Evolutionary conservation across 495 filamentous ascomycete genomes (phyloP).

Genomic region (Xylaria scruposa): DNA sequence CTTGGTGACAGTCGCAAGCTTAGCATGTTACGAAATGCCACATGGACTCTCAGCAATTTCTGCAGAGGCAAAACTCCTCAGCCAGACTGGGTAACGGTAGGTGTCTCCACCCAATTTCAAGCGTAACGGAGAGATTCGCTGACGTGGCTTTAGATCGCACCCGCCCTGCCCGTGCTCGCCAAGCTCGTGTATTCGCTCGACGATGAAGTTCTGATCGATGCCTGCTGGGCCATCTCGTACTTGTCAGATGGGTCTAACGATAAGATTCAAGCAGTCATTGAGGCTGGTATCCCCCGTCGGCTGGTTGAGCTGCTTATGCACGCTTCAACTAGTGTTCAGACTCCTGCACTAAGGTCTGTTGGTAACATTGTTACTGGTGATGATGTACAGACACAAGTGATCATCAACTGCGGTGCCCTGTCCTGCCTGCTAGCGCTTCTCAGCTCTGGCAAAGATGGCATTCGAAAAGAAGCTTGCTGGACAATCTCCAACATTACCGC

Average conservation of each 20-base stretch:
- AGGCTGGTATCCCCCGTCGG: slow-evolving; percentile 95
- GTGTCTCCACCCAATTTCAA: slow-evolving; percentile 40
- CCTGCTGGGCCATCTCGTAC: slow-evolving; percentile 99
- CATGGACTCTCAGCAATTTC: slow-evolving; percentile 99
- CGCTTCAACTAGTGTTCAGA: slow-evolving; percentile 98
- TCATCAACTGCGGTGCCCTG: slow-evolving; percentile 97
- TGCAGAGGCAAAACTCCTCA: slow-evolving; percentile 99
- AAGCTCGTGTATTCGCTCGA: slow-evolving; percentile 99
- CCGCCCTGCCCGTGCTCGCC: slow-evolving; percentile 93
- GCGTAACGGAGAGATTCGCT: slow-evolving; percentile 27
- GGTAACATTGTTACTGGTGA: slow-evolving; percentile 99
- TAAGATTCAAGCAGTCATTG: slow-evolving; percentile 99
- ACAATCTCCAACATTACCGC: slow-evolving; percentile 99
- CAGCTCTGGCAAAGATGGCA: slow-evolving; percentile 96
- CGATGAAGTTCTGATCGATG: slow-evolving; percentile 98
- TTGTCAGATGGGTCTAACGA: slow-evolving; percentile 99
- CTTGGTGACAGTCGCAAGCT: slow-evolving; percentile 98
- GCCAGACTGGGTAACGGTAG: slow-evolving; percentile 95
- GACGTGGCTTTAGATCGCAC: slow-evolving; percentile 74
- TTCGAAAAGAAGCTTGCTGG: slow-evolving; percentile 99
- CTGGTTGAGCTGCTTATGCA: slow-evolving; percentile 98
- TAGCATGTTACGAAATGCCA: slow-evolving; percentile 98
- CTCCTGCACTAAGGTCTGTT: slow-evolving; percentile 93
- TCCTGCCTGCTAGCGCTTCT: slow-evolving; percentile 90
- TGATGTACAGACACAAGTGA: slow-evolving; percentile 98